Percentiles rank a stretch among this genome's conserved stretches.
Evolutionary conservation across 2,329 filamentous ascomycete genomes (phyloP).

Genomic region (Xylariaceae sp.): DNA sequence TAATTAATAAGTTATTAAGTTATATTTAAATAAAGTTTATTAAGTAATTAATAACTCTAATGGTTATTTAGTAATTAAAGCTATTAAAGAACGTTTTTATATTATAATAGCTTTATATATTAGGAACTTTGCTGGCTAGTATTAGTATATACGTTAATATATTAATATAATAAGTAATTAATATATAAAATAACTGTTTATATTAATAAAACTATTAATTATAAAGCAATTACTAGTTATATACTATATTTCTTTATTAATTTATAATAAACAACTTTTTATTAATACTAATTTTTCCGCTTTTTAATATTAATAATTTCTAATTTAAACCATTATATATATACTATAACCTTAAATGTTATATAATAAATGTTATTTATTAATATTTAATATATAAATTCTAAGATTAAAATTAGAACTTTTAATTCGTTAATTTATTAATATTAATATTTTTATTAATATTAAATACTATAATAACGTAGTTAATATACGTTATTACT

Average conservation of each 20-base stretch:
- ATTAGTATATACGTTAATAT: background rate
- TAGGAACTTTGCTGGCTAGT: background rate
- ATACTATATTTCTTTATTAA: background rate
- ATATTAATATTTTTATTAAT: too few species aligned
- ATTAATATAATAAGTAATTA: background rate
- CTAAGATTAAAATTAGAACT: too few species aligned
- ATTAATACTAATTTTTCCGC: background rate
- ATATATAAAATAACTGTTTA: background rate
- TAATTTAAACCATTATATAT: too few species aligned
- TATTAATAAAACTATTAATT: background rate
- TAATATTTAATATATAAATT: too few species aligned
- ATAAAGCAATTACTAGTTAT: too few species aligned
- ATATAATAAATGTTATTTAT: too few species aligned
- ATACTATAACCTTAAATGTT: too few species aligned
- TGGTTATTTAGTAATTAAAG: background rate
- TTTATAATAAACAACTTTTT: too few species aligned
- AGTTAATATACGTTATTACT: too few species aligned
- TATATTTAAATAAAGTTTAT: background rate
- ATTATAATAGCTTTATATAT: background rate
- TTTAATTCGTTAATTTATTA: too few species aligned
- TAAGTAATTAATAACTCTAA: background rate
- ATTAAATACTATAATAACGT: too few species aligned
- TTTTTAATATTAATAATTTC: conserved; percentile 1
- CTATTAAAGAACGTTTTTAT: background rate
- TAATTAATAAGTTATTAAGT: background rate